Evolutionary conservation across 2,329 filamentous ascomycete species (phyloP), one percentile per base, ranked within the genome.

Genomic region (Penicillium sp.): DNA sequence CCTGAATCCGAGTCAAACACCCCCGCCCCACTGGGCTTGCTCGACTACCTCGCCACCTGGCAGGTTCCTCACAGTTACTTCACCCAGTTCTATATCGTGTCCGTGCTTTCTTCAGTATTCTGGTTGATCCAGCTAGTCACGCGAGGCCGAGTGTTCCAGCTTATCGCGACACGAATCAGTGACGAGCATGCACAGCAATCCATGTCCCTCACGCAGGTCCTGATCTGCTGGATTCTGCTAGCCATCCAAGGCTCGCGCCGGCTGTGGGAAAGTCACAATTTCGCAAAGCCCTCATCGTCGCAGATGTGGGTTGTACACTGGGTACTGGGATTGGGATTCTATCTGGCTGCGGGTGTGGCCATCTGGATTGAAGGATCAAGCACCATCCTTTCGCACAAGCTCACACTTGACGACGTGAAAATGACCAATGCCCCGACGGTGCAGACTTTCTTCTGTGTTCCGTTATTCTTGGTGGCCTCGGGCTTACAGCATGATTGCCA

Each of bases 51-150:
- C 20, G 80, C 83, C 31, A 75, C 72, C 35, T 71, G 82, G 62
- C 83, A 84, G 69, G 88, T 97, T 33, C 92, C 93, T 22, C 94
- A 97, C 75, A 83, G 83, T 58, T 97, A 90, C 86, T 97, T 97
- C 73, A 82, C 81, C 42, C 89, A 94, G 65, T 97, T 96, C 76
- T 97, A 99, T 72, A 69, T 89, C 51, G 71, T 86, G 33, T 93
- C 90, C 3, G 75, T 92, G 4, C 69, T 77, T 2, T 86, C 84
- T 56, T 92, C 90, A 0, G 66, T 85, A 4, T 89, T 92, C 71
- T 97, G 92, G 91, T 83, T 81, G 0, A 73, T 75, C 62, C 87
- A 92, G 71, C 82, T 89, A 51, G 60, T 83, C 23, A 74, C 67
- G 25, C 72, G 77, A 56, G 89, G 89, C 1, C 58, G 67, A 1